A percentile compares a stretch with the other conserved stretches of the same genome.
Evolutionary conservation across 306 rosid genomes (phyloP).

Genomic region (Citrullus amarus): DNA sequence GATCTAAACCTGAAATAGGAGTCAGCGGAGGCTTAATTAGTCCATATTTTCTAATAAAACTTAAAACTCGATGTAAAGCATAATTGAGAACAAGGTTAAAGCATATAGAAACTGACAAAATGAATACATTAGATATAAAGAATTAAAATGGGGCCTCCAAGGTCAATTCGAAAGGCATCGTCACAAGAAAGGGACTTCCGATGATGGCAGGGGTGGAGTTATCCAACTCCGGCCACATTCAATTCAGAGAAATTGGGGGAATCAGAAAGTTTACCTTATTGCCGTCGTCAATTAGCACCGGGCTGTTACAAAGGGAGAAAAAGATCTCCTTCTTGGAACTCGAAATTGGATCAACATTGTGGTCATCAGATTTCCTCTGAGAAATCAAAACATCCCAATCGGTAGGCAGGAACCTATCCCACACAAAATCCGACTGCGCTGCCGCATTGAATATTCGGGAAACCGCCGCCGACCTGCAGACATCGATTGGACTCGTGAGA

Average conservation of each 20-base stretch:
- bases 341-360: not conserved
- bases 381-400: not conserved
- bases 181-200: not conserved
- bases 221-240: not conserved
- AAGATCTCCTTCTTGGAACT: slow-evolving; percentile 3
- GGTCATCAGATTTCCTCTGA: not conserved
- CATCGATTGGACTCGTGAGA: not conserved
- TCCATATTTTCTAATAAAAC: too few relatives aligned
- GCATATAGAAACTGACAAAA: too few relatives aligned
- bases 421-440: slow-evolving; percentile 5
- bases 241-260: not conserved
- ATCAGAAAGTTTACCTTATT: slow-evolving; percentile 1
- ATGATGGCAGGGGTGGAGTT: not conserved
- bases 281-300: slow-evolving; percentile 5
- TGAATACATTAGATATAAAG: too few relatives aligned
- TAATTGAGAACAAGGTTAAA: too few relatives aligned
- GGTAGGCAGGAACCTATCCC: slow-evolving; percentile 9
- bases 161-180: not conserved
- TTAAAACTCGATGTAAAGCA: too few relatives aligned
- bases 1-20: not conserved
- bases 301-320: not conserved
- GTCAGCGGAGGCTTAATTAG: too few relatives aligned
- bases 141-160: too few relatives aligned
- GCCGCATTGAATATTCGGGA: slow-evolving; percentile 8
- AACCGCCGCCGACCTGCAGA: not conserved